Evolutionary conservation across 352 stramenopile genomes (phyloP).

Genomic region (Pythium aristosporum): DNA sequence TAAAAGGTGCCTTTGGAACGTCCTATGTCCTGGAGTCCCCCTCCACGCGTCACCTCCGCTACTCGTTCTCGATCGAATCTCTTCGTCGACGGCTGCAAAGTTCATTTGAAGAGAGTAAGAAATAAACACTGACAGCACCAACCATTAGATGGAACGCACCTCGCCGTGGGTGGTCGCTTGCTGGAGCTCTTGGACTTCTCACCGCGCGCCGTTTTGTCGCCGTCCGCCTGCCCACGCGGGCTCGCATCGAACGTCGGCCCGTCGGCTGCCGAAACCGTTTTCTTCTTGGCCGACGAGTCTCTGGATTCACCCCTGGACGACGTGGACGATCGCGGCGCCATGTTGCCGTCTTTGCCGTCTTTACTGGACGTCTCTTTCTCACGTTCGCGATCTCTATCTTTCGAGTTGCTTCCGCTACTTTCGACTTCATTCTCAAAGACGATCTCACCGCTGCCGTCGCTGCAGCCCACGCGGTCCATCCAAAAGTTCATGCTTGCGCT

Average conservation of each 20-base stretch:
- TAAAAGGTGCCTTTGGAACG: too few species aligned
- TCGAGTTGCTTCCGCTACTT: background rate
- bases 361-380: background rate
- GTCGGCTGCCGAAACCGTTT: slow-evolving; percentile 1
- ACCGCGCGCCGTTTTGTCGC: slow-evolving; percentile 1
- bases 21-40: too few species aligned
- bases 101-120: background rate
- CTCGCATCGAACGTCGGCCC: slow-evolving; percentile 15
- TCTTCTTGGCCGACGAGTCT: slow-evolving; percentile 16
- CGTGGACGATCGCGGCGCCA: too few species aligned
- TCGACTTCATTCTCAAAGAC: slow-evolving; percentile 43
- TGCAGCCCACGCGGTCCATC: slow-evolving; percentile 48
- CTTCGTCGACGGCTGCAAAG: slow-evolving; percentile 18
- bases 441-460: slow-evolving; percentile 56
- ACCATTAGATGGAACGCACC: slow-evolving; percentile 27
- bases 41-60: background rate
- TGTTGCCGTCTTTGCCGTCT: too few species aligned
- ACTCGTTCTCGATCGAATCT: slow-evolving; percentile 19
- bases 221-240: slow-evolving; percentile 1
- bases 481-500: slow-evolving; percentile 62
- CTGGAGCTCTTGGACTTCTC: slow-evolving; percentile 44
- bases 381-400: background rate
- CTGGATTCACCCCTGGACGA: background rate
- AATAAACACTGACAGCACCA: background rate
- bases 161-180: slow-evolving; percentile 57